A percentile compares a stretch with the other conserved stretches of the same genome.
Conservation (phyloP, 2,329 filamentous ascomycete species). For the Diaporthe sp. region DNA sequence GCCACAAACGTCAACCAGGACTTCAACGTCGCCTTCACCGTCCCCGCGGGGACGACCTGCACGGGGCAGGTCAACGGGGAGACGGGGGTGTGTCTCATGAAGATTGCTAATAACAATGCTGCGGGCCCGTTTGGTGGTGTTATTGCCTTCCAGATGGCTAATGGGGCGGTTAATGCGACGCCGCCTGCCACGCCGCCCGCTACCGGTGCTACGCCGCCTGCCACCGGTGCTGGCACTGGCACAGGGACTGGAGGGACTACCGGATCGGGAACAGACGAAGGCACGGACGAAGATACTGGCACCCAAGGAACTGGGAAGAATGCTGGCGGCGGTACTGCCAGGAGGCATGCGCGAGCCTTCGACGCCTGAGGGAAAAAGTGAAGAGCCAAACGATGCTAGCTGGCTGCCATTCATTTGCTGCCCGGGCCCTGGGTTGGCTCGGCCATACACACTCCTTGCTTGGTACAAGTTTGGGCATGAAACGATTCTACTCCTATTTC, state of each 20-base stretch:
- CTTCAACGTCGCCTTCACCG: conserved; percentile 22
- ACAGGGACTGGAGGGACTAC: background rate
- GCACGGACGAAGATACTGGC: background rate
- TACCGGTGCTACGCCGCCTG: background rate
- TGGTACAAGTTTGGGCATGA: background rate
- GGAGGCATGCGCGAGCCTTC: conserved; percentile 5
- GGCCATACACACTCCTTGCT: conserved; percentile 15
- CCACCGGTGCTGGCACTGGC: background rate
- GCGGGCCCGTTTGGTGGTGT: conserved; percentile 43
- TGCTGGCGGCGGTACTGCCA: background rate
- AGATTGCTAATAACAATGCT: conserved; percentile 44
- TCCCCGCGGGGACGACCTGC: conserved; percentile 44
- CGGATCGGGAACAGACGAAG: background rate
- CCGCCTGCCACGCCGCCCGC: background rate
- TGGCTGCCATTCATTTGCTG: conserved; percentile 7
- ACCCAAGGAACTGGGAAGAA: background rate
- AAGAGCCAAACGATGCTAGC: background rate
- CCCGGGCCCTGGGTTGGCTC: background rate
- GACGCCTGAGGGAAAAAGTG: background rate
- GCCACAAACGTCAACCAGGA: conserved; percentile 42
- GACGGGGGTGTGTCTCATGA: conserved; percentile 43
- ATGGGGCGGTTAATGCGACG: background rate
- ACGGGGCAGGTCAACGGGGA: conserved; percentile 37
- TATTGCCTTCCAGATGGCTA: conserved; percentile 44
- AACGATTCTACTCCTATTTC: background rate